These are phyloP conservation scores for Silene coronaria DNA, from an alignment of 179 eudicot species.

Conservation along the genomic window DNA sequence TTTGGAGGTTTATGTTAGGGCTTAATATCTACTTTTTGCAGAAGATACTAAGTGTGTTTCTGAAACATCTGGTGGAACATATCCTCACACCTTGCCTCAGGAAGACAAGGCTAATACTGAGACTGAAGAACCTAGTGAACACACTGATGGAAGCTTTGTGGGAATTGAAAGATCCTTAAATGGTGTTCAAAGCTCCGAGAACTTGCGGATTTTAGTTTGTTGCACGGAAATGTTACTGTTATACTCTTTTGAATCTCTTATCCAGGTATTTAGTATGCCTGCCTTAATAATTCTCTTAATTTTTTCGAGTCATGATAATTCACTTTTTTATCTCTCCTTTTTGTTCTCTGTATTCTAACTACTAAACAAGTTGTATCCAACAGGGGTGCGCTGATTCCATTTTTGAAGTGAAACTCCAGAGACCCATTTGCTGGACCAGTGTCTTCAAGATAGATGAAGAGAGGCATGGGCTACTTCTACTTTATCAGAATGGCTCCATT, in stretches of 20 bases:
- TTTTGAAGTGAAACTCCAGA: constrained; percentile 51
- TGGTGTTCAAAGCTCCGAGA: constrained; percentile 30
- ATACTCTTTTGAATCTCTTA: constrained; percentile 47
- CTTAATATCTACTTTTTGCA: constrained; percentile 23
- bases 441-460: constrained; percentile 47
- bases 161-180: constrained; percentile 26
- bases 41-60: constrained; percentile 34
- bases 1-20: constrained; percentile 5
- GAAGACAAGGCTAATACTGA: constrained; percentile 37
- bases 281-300: background rate
- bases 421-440: constrained; percentile 64
- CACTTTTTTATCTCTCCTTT: background rate
- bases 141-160: constrained; percentile 21
- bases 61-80: constrained; percentile 38
- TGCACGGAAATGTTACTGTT: constrained; percentile 46
- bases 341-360: constrained; percentile 2
- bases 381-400: constrained; percentile 56
- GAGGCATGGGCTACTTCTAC: constrained; percentile 43
- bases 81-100: constrained; percentile 27
- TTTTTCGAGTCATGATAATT: background rate
- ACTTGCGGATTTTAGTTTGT: constrained; percentile 53
- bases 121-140: constrained; percentile 29
- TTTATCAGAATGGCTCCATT: constrained; percentile 61
- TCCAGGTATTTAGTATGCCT: constrained; percentile 41
- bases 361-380: constrained; percentile 11